Conservation (phyloP, 768 basidiomycete genomes). For the Lactifluus echinatus region DNA sequence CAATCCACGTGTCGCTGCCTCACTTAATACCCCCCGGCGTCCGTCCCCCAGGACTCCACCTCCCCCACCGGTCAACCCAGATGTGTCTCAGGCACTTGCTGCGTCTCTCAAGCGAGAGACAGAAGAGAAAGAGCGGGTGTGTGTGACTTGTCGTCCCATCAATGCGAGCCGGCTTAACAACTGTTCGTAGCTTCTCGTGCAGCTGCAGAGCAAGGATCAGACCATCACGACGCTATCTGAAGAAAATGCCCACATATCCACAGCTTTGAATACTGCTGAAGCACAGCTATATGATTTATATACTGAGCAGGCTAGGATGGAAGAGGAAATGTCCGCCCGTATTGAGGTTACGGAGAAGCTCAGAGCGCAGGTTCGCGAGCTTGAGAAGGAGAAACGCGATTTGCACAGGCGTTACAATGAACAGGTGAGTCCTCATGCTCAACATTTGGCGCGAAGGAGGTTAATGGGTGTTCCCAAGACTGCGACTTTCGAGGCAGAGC, state of each 20-base stretch:
- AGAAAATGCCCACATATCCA: constrained; percentile 58
- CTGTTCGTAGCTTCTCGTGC: constrained; percentile 52
- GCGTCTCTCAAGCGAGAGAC: constrained; percentile 67
- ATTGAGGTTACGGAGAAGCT: constrained; percentile 81
- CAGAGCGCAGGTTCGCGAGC: constrained; percentile 67
- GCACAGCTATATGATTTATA: constrained; percentile 71
- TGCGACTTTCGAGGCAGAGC: constrained; percentile 84
- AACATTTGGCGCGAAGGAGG: constrained; percentile 6
- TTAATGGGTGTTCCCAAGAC: constrained; percentile 38
- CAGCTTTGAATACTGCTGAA: constrained; percentile 61
- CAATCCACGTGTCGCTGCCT: constrained; percentile 45
- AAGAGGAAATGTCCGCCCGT: constrained; percentile 71
- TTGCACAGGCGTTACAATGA: constrained; percentile 77
- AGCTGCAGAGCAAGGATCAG: constrained; percentile 73
- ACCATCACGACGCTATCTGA: constrained; percentile 47
- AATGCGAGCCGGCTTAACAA: constrained; percentile 8
- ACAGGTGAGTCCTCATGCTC: constrained; percentile 44
- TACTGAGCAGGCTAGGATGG: constrained; percentile 71
- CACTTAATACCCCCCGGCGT: constrained; percentile 43
- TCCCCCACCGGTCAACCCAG: constrained; percentile 35
- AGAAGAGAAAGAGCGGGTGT: constrained; percentile 73
- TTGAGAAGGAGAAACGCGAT: constrained; percentile 86
- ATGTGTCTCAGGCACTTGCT: constrained; percentile 47
- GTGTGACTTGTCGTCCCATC: constrained; percentile 22
- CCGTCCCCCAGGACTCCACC: constrained; percentile 37